Evolutionary conservation across 2,329 filamentous ascomycete species (phyloP), one percentile per base, ranked within the genome.

Genomic region (Colletotrichum agaves): DNA sequence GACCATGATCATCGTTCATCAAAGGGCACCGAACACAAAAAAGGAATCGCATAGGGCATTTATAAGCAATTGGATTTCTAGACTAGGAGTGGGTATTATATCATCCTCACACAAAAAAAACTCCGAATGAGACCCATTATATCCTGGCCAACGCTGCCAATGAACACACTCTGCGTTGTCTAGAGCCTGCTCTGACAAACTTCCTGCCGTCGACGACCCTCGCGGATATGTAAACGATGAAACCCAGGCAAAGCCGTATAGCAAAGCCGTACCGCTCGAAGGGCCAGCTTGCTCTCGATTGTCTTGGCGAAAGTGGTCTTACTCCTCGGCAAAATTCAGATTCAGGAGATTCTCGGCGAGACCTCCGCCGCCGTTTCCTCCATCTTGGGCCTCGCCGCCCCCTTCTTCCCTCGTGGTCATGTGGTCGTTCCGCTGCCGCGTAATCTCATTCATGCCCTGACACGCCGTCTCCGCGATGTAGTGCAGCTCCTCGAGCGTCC

Each of bases 391-490:
- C 35, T 46, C 43, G 8, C 37, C 56, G 12, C 44, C 55, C 5
- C 12, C 59, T 50, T 27, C 55, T 13, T 53, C 56, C 11, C 39
- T 27, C 47, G 31, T 65, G 58, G 43, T 46, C 50, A 61, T 10
- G 1, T 70, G 59, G 47, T 68, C 61, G 15, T 55, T 53, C n/a
- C 61, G 60, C 65, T 62, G 47, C 19, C 71, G 58, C 56, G 87
- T 78, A 35, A 82, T 76, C 73, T 81, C 77, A 39, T 78, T 79
- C 79, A 83, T 81, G 31, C 80, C 82, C 59, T 78, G 76, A 66
- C 78, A 81, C 4, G 81, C 80, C 60, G 75, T 81, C 67, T 84
- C 78, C 12, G 80, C 80, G 64, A 84, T 83, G 53, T 78, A 76
- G 60, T 82, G 80, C 64, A 84, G 74, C 67, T 81, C 79, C 37